Base-by-base conservation (phyloP, 129 eudicot genomes). In the Scalesia atractyloides region DNA sequence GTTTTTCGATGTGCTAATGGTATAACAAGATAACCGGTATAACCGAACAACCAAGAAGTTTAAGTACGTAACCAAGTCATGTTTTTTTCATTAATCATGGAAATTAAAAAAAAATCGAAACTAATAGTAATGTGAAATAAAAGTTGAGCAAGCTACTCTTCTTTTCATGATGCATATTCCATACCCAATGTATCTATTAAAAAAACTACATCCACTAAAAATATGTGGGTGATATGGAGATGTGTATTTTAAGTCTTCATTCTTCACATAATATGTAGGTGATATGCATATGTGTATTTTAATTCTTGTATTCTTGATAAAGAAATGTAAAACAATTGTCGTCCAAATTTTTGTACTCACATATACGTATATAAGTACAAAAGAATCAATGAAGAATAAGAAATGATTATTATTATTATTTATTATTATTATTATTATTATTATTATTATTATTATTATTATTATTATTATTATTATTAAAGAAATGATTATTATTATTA, bases 131-230 rank as follows among this genome's bases (percentile, higher is more conserved):
- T 19, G 30, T 9, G 34, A 54, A 54, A 19, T 24, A 18, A 8
- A 2, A 18, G 34, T 30, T 54, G 15, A 54, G 19, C 34, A 19
- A 54, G 7, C 14, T 8, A 19, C 33, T 14, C 61, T 54, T 17
- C 10, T 18, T 19, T 54, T 17, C 26, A 54, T 19, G 14, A 17
- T 18, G 2, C 44, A 39, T 39, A 39, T 39, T 7, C 44, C 30
- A 54, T 54, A 20, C 61, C 61, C 61, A 8, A 54, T 11, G 61
- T 54, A 54, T 18, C 8, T 54, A 54, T 18, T 52, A 9, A 16
- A 52, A 54, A 54, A 54, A 18, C 22, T 19, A 10, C 61, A 54
- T 54, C 61, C 61, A 54, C 61, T 24, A 33, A 54, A 54, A 54
- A 19, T 54, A 54, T 54, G 34, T 19, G 61, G 61, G 61, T 54